Conservation (phyloP, 2,329 filamentous ascomycete species). For the Stenocarpella maydis region DNA sequence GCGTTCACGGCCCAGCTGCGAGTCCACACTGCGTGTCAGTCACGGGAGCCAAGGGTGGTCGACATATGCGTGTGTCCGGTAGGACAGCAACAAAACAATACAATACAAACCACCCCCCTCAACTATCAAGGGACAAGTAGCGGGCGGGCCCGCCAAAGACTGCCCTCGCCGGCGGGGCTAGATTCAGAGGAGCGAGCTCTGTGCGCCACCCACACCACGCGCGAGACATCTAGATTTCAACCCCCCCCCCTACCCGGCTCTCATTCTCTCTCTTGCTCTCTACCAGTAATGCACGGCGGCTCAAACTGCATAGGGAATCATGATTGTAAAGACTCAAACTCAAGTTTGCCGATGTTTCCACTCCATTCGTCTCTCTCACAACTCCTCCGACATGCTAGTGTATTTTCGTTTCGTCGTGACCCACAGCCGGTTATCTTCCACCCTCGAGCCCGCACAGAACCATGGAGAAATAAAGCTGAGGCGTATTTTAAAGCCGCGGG, state of each 20-base stretch:
- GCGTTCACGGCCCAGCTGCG: slow-evolving; percentile 33
- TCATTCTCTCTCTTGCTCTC: not conserved
- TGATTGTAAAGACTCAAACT: not conserved
- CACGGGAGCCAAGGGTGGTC: not conserved
- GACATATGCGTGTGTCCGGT: not conserved
- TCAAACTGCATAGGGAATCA: slow-evolving; percentile 10
- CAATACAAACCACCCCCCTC: not conserved
- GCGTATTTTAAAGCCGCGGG: too few species aligned
- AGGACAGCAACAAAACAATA: too few species aligned
- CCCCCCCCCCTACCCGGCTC: too few species aligned
- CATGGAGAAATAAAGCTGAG: not conserved
- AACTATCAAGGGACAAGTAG: not conserved
- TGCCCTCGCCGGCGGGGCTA: too few species aligned
- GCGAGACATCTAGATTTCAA: too few species aligned
- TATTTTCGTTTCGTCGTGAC: slow-evolving; percentile 19
- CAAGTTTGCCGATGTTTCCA: not conserved
- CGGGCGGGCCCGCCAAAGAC: not conserved
- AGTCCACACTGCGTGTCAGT: slow-evolving; percentile 9
- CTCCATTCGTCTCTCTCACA: not conserved
- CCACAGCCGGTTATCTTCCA: not conserved
- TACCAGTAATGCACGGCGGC: not conserved
- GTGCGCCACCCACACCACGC: too few species aligned
- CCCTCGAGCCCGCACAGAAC: too few species aligned
- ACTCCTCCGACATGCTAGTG: not conserved
- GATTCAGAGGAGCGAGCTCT: too few species aligned